These are phyloP conservation scores for Sclerotinia glacialis DNA, from an alignment of 2,329 filamentous ascomycete genomes.

Conservation along the genomic window DNA sequence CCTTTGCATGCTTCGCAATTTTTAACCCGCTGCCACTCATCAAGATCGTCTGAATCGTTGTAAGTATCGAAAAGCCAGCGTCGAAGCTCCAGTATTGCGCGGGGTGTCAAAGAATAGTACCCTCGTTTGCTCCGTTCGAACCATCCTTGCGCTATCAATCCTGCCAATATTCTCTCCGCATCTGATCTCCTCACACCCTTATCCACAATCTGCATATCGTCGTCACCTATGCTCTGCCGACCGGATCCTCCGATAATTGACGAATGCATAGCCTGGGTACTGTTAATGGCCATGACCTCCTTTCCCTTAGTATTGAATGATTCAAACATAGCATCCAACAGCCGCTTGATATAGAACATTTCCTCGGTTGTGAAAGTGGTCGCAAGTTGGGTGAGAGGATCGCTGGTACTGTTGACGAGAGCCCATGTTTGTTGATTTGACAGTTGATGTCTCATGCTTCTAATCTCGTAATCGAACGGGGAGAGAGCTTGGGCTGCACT, in stretches of 20 bases:
- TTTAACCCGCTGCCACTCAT: conserved; percentile 75
- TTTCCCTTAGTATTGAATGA: conserved; percentile 75
- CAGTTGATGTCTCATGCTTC: conserved; percentile 67
- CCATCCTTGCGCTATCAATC: conserved; percentile 78
- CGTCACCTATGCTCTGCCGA: conserved; percentile 32
- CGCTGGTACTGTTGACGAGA: conserved; percentile 83
- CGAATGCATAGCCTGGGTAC: conserved; percentile 72
- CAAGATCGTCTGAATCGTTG: conserved; percentile 65
- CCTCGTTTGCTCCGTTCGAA: conserved; percentile 69
- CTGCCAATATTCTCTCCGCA: conserved; percentile 68
- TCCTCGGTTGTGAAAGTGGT: conserved; percentile 79
- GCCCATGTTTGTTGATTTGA: conserved; percentile 69
- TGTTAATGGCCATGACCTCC: conserved; percentile 79
- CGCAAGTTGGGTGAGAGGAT: conserved; percentile 80
- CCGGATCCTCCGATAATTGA: conserved; percentile 57
- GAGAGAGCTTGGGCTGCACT: conserved; percentile 70
- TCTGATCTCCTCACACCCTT: conserved; percentile 70
- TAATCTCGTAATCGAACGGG: conserved; percentile 83
- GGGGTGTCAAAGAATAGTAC: conserved; percentile 73
- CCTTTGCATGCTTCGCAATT: conserved; percentile 86
- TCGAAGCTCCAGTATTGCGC: conserved; percentile 80
- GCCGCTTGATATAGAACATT: conserved; percentile 81
- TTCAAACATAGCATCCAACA: conserved; percentile 91
- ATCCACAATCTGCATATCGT: conserved; percentile 41
- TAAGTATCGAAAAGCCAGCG: conserved; percentile 85